Evolutionary conservation across 176 grass and related monocot species (phyloP).

Genomic region (sorghum (Sorghum bicolor)): DNA sequence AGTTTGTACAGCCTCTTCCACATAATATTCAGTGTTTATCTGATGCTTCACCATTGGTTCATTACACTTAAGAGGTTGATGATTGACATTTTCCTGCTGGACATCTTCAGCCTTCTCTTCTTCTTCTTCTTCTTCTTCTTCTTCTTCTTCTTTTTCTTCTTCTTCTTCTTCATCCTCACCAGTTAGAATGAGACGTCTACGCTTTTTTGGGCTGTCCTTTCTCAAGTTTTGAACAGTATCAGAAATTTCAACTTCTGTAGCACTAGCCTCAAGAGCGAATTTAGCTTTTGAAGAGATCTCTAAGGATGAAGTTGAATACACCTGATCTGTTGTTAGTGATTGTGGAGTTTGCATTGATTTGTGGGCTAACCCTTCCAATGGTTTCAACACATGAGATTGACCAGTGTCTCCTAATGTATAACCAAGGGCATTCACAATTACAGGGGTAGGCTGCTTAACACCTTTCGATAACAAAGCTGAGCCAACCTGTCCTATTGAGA

Average conservation of each 20-base stretch:
- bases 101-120: constrained; percentile 7
- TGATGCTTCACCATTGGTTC: constrained; percentile 6
- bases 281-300: no score
- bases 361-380: background rate
- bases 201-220: no score
- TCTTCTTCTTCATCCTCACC: constrained; percentile 11
- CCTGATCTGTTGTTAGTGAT: no score
- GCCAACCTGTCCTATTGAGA: background rate
- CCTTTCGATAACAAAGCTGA: background rate
- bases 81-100: background rate
- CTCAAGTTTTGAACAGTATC: no score
- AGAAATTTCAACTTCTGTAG: no score
- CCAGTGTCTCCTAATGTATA: background rate
- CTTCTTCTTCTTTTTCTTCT: background rate
- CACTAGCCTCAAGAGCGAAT: no score
- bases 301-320: no score
- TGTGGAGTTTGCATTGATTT: background rate
- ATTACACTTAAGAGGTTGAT: background rate
- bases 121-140: constrained; percentile 16
- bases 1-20: constrained; percentile 8
- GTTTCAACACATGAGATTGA: background rate
- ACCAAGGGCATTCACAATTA: background rate
- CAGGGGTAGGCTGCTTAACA: background rate
- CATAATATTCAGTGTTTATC: background rate
- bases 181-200: no score